Base-by-base conservation (phyloP, 1,284 basidiomycete genomes). In the Sanghuangporus weigelae region DNA sequence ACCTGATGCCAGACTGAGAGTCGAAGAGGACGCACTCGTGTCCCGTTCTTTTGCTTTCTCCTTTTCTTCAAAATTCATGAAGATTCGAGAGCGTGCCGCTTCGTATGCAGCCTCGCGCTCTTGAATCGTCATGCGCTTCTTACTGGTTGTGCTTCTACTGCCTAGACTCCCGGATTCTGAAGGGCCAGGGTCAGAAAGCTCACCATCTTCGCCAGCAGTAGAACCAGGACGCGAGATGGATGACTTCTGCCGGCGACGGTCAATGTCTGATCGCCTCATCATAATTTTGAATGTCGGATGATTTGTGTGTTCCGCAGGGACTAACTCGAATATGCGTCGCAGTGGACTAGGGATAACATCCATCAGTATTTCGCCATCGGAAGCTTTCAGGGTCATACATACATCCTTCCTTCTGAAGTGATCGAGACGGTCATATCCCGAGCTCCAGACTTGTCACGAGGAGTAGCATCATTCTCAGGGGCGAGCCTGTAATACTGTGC, bases 81-180 rank as follows among this genome's bases (percentile, higher is more conserved):
- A 93, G 68, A 93, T 93, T 61, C 91, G 83, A 42, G 84, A 86
- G 50, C 92, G 84, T 36, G 91, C 91, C 73, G 90, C 85, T 62
- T 90, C 87, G 69, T 93, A 93, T 12, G 89, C 91, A 1, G 89
- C 92, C 71, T 90, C 89, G 54, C 92, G 86, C 72, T 92, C 86
- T 69, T 88, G 87, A 46, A 93, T 86, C 2, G 90, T 92, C 76
- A 84, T 83, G 40, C 81, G 80, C 70, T 88, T 86, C 75, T 86
- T 90, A 69, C 74, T 79, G 12, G 82, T 77, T 69, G 80, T 85
- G 71, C 86, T 87, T 60, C 86, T 81, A 7, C 86, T 84, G 50
- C 87, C 85, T 31, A 84, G 71, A 70, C 89, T 91, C n/a, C 90
- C 88, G 7, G 86, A 76, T 71, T 92, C 90, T 21, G 90, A 90